A percentile compares a stretch with the other conserved stretches of the same genome.
Conservation (phyloP, 2,329 filamentous ascomycete genomes). For the Fusarium incarnatum region DNA sequence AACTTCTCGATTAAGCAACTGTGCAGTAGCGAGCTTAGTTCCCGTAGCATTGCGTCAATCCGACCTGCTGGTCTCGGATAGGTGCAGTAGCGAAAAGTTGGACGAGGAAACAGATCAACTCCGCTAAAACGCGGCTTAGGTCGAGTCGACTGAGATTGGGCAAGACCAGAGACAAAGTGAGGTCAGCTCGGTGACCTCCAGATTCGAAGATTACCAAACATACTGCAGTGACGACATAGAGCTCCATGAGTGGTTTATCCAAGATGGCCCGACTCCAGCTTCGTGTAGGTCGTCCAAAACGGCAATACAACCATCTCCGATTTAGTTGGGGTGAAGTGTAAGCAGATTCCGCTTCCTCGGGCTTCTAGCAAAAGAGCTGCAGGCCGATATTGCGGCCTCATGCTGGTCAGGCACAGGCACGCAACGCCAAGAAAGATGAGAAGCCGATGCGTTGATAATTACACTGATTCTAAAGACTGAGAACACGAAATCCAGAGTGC, state of each 20-base stretch:
- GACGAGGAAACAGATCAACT: constrained; percentile 39
- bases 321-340: neutral
- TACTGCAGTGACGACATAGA: constrained; percentile 27
- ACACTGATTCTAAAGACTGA: neutral
- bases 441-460: constrained; percentile 13
- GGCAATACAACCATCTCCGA: constrained; percentile 16
- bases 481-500: constrained; percentile 7
- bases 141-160: constrained; percentile 25
- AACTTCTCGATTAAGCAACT: constrained; percentile 20
- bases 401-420: constrained; percentile 21
- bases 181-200: constrained; percentile 36
- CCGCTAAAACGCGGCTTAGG: constrained; percentile 32
- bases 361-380: neutral
- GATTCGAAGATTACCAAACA: constrained; percentile 21
- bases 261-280: constrained; percentile 22
- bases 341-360: neutral
- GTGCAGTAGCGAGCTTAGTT: constrained; percentile 24
- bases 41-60: constrained; percentile 43
- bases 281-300: constrained; percentile 28
- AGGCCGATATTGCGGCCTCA: constrained; percentile 14
- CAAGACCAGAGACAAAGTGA: constrained; percentile 36
- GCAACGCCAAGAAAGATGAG: constrained; percentile 7
- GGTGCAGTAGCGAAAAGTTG: constrained; percentile 36
- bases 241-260: constrained; percentile 21
- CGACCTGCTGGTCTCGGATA: constrained; percentile 44